phyloP scores from a whole-genome alignment of 2,329 filamentous ascomycete species.

The Talaromyces funiculosus region DNA sequence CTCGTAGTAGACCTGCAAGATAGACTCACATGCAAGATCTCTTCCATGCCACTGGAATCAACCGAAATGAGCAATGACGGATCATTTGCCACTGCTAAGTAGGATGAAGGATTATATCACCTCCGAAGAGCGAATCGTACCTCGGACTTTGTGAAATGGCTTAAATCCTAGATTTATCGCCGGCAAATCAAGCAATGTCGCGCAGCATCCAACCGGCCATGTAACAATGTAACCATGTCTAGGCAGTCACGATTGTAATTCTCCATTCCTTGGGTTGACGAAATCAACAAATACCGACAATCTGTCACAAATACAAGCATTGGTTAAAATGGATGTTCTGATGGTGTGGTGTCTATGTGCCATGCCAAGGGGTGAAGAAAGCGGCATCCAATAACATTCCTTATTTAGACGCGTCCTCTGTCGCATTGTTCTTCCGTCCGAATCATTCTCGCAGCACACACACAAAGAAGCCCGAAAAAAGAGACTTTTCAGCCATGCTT shows the following conservation, averaged over 20 bases:
- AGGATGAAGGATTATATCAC: neutral
- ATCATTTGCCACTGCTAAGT: neutral
- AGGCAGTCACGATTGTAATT: neutral
- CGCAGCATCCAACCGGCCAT: neutral
- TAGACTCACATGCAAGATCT: slow-evolving; percentile 12
- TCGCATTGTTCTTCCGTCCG: neutral
- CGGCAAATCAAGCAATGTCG: neutral
- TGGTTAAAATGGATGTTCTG: neutral
- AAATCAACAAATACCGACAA: neutral
- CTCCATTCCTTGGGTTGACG: neutral
- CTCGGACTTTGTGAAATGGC: neutral
- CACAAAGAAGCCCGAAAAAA: neutral
- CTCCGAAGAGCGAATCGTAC: neutral
- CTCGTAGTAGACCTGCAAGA: too few relatives aligned
- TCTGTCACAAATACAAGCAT: neutral
- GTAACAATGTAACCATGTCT: neutral
- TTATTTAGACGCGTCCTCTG: slow-evolving; percentile 2
- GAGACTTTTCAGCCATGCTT: neutral
- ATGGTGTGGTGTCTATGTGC: neutral
- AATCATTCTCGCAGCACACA: neutral
- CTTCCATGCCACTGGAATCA: neutral
- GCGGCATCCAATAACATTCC: slow-evolving; percentile 4
- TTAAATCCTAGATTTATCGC: neutral
- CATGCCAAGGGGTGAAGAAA: neutral
- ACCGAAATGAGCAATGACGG: neutral